Conservation (phyloP, 2,329 filamentous ascomycete species). For the Aspergillus ruber region DNA sequence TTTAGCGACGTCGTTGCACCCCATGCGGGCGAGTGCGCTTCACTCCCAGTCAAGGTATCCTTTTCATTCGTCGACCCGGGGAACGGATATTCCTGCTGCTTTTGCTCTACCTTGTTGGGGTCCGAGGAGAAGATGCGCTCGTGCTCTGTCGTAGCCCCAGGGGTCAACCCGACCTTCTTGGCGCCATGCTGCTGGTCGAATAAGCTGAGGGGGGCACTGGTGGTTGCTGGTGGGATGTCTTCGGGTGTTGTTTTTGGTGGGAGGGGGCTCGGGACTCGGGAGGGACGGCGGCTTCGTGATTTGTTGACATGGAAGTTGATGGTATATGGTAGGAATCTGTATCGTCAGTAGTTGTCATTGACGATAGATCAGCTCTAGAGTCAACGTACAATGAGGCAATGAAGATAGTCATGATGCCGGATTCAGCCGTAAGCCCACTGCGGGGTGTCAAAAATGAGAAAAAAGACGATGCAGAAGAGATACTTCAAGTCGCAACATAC, state of each 20-base stretch:
- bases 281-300: constrained; percentile 31
- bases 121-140: constrained; percentile 34
- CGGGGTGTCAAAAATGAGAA: constrained; percentile 3
- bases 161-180: constrained; percentile 26
- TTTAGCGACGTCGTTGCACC: constrained; percentile 58
- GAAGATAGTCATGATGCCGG: constrained; percentile 51
- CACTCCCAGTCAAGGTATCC: constrained; percentile 59
- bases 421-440: background rate
- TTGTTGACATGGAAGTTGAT: constrained; percentile 69
- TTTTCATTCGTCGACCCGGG: constrained; percentile 31
- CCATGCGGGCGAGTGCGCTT: constrained; percentile 72
- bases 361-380: background rate
- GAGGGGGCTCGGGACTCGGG: constrained; percentile 30
- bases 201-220: constrained; percentile 24
- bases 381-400: constrained; percentile 51
- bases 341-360: background rate
- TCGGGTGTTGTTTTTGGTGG: constrained; percentile 19
- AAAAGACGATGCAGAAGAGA: background rate
- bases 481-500: no score
- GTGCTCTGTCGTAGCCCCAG: constrained; percentile 37
- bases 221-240: constrained; percentile 18
- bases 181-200: constrained; percentile 25
- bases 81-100: constrained; percentile 25
- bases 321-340: constrained; percentile 85
- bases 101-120: constrained; percentile 17